Percentiles rank a stretch among this genome's conserved stretches.
These are phyloP conservation scores for Amaranthus tricolor DNA, from an alignment of 179 eudicot genomes.

Conservation along the genomic window DNA sequence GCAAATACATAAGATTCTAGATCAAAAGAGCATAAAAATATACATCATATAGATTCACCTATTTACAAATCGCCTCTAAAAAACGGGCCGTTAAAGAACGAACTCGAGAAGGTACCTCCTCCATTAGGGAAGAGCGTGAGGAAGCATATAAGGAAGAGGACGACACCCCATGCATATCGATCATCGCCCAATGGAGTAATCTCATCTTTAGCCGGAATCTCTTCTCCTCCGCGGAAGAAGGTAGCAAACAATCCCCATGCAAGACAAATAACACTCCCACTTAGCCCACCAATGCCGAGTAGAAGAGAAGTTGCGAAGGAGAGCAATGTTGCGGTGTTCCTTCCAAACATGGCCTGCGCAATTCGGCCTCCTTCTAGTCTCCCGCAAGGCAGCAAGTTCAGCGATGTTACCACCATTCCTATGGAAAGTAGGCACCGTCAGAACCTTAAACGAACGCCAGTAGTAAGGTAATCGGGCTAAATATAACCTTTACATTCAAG, in stretches of 20 bases:
- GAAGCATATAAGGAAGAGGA: constrained; percentile 74
- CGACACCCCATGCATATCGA: constrained; percentile 80
- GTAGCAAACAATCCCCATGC: constrained; percentile 96
- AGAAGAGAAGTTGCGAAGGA: constrained; percentile 70
- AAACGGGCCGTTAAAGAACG: constrained; percentile 64
- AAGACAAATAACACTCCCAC: constrained; percentile 84
- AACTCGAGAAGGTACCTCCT: constrained; percentile 78
- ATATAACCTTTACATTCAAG: background rate
- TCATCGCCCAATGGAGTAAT: constrained; percentile 81
- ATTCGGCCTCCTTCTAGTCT: constrained; percentile 95
- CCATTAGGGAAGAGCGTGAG: constrained; percentile 93
- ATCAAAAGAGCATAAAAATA: background rate
- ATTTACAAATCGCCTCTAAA: constrained; percentile 66
- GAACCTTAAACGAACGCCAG: background rate
- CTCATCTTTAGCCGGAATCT: constrained; percentile 88
- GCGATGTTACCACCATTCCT: constrained; percentile 98
- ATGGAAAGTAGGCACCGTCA: background rate
- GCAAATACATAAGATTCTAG: constrained; percentile 4
- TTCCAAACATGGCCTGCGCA: constrained; percentile 94
- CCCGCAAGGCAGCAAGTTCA: constrained; percentile 88
- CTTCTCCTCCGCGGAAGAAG: constrained; percentile 94
- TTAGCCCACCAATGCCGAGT: constrained; percentile 83
- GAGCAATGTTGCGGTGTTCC: constrained; percentile 65
- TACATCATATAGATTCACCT: constrained; percentile 3
- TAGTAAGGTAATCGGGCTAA: background rate